Conservation (phyloP, 2,329 filamentous ascomycete species). For the Penicillium concentricum region DNA sequence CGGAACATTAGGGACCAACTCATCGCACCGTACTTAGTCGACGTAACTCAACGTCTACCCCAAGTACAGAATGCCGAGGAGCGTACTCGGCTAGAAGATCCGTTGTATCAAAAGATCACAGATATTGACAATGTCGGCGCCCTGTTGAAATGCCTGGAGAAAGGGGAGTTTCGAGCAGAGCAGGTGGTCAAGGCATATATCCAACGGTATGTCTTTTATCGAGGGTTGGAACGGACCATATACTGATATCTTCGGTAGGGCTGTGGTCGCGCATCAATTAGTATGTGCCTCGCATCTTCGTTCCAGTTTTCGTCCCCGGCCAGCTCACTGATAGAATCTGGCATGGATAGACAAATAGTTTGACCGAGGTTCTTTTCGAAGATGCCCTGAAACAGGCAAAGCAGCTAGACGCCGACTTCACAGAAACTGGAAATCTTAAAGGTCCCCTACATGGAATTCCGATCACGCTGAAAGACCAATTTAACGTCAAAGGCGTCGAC, state of each 20-base stretch:
- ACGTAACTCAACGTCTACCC: slow-evolving; percentile 26
- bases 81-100: slow-evolving; percentile 26
- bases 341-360: slow-evolving; percentile 34
- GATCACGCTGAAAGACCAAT: slow-evolving; percentile 61
- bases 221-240: not conserved
- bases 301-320: not conserved
- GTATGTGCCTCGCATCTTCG: slow-evolving; percentile 6
- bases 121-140: slow-evolving; percentile 30
- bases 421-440: slow-evolving; percentile 40
- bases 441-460: slow-evolving; percentile 56
- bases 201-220: slow-evolving; percentile 26
- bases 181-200: slow-evolving; percentile 34
- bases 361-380: slow-evolving; percentile 39
- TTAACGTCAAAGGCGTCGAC: slow-evolving; percentile 59
- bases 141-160: slow-evolving; percentile 22
- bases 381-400: slow-evolving; percentile 35
- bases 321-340: not conserved
- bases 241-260: slow-evolving; percentile 15
- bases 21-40: slow-evolving; percentile 29
- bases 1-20: slow-evolving; percentile 24
- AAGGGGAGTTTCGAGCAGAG: slow-evolving; percentile 29
- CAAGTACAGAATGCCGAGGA: slow-evolving; percentile 23
- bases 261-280: slow-evolving; percentile 32
- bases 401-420: slow-evolving; percentile 29
- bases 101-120: slow-evolving; percentile 28